These are phyloP conservation scores for Allantophomopsis lycopodina DNA, from an alignment of 2,329 filamentous ascomycete genomes.

Conservation along the genomic window DNA sequence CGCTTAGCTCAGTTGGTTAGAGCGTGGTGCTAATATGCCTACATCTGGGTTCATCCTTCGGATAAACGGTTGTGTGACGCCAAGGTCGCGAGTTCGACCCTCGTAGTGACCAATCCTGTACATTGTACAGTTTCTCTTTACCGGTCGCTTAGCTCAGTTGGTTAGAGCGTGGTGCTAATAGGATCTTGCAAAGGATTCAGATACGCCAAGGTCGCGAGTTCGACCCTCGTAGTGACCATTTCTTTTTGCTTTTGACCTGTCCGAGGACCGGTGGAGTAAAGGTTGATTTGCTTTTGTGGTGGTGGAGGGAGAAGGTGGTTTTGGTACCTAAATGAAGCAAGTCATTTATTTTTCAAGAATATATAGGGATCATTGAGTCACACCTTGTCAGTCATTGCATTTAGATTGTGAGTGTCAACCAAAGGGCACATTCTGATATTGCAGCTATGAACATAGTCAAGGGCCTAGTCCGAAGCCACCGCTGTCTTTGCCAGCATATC, in stretches of 20 bases:
- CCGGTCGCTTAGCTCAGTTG: slow-evolving; percentile 5
- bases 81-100: slow-evolving; percentile 7
- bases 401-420: too few species aligned
- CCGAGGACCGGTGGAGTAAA: too few species aligned
- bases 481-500: slow-evolving; percentile 9
- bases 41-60: not conserved
- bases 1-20: slow-evolving; percentile 6
- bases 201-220: slow-evolving; percentile 7
- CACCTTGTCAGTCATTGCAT: too few species aligned
- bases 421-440: too few species aligned
- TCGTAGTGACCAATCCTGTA: slow-evolving; percentile 4
- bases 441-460: too few species aligned
- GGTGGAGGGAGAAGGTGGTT: not conserved
- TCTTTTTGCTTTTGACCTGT: not conserved
- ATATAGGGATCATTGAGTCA: too few species aligned
- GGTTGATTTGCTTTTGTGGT: not conserved
- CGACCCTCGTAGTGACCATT: slow-evolving; percentile 6
- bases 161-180: slow-evolving; percentile 5
- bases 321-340: too few species aligned
- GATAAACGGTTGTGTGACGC: not conserved
- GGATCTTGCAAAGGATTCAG: not conserved
- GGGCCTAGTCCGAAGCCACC: too few species aligned
- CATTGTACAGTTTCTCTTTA: not conserved
- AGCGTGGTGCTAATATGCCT: slow-evolving; percentile 3
- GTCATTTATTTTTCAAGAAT: too few species aligned